Evolutionary conservation across 495 filamentous ascomycete species (phyloP).

Genomic region (Tetracladium marchalianum): DNA sequence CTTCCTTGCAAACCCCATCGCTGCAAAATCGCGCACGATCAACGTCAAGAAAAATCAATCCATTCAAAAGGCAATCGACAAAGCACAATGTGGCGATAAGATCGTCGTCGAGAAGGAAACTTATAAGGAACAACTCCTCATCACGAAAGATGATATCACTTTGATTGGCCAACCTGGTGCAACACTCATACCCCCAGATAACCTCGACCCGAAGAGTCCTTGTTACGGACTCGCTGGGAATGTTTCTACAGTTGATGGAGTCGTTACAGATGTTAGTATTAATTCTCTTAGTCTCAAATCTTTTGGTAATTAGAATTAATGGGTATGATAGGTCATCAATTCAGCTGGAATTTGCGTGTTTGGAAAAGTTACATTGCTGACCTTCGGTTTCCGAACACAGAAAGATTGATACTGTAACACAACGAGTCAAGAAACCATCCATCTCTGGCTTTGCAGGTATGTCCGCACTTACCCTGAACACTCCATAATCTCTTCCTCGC

Average conservation of each 20-base stretch:
- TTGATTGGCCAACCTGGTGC: constrained; percentile 7
- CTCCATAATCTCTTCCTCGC: too few relatives aligned
- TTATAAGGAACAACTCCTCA: constrained; percentile 11
- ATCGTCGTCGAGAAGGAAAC: constrained; percentile 10
- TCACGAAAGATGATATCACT: constrained; percentile 7
- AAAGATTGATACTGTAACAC: constrained; percentile 5
- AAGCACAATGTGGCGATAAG: constrained; percentile 5
- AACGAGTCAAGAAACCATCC: constrained; percentile 4
- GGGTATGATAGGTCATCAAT: too few relatives aligned
- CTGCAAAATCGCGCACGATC: too few relatives aligned
- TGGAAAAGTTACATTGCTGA: constrained; percentile 3
- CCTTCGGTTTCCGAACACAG: constrained; percentile 8
- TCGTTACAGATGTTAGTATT: neutral
- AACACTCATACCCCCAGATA: constrained; percentile 4
- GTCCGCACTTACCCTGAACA: too few relatives aligned
- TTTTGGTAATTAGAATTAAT: too few relatives aligned
- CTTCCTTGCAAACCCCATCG: too few relatives aligned
- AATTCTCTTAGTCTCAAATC: too few relatives aligned
- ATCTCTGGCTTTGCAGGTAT: constrained; percentile 5
- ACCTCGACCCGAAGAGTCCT: neutral
- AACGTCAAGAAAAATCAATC: too few relatives aligned
- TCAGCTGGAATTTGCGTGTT: constrained; percentile 13
- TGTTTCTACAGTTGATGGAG: neutral
- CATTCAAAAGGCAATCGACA: constrained; percentile 3
- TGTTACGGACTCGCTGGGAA: constrained; percentile 10